Base-by-base conservation (phyloP, 169 alveolate species). In the Plasmodium billcollinsi region DNA sequence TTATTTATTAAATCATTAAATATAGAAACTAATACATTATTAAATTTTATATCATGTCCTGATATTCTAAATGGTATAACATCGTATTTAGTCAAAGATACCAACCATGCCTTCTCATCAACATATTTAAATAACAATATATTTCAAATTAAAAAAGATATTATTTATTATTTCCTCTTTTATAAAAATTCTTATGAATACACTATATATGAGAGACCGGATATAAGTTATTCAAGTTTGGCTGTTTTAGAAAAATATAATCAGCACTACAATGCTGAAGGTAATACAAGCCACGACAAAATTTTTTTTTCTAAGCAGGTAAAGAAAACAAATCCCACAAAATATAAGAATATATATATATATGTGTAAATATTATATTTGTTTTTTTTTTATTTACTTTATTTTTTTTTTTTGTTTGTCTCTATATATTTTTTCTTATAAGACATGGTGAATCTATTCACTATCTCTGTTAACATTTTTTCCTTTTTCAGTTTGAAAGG, bases 191-290 rank as follows among this genome's bases (percentile, higher is more conserved):
- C 20, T 43, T 83, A 83, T 62, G 85, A 67, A 49, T 83, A 54
- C 52, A 8, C 47, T 20, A 5, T 47, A 3, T 59, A 58, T 43
- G 91, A 83, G 5, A 67, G 91, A 58, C 86, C 91, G 0, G 91
- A 83, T 29, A 83, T 83, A 52, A 83, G 91, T 20, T 83, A 58
- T 39, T 83, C 91, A 67, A 83, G 91, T 21, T 43, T 83, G n/a
- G 12, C 54, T 58, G 73, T 59, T n/a, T 70, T 83, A 6, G 91
- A 83, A 8, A 71, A 73, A 21, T 83, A 26, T 49, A 83, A 83
- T 21, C 91, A 83, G 18, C 62, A 71, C 14, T 83, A 54, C 47
- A 73, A 63, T 50, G 52, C 15, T 52, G 50, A 58, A 3, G 12
- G 39, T 15, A 29, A 50, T 6, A 58, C 70, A 15, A 9, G 70